Evolutionary conservation across 495 filamentous ascomycete species (phyloP), one percentile per base, ranked within the genome.

Genomic region (Aspergillus mulundensis): DNA sequence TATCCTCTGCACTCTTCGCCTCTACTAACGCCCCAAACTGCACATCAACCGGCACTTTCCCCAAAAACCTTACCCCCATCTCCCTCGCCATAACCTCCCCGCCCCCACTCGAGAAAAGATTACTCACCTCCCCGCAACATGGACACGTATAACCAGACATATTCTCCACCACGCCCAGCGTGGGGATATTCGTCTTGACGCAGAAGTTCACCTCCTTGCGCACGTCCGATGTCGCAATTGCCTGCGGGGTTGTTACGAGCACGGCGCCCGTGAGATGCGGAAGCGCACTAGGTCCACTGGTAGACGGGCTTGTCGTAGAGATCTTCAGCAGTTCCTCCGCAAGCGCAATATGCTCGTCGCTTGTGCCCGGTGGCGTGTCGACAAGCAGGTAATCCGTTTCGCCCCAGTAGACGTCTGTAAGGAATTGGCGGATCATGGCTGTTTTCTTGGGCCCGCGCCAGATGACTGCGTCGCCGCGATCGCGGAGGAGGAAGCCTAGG

Each of bases 391-490:
- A 96, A 69, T 96, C 91, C 28, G 91, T 81, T 11, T 81, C 77
- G 28, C 86, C 88, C 94, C 94, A 98, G n/a, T 86, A 81, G 6
- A 96, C 93, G 67, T 96, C 91, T 0, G 87, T 84, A 21, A 97
- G 76, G 65, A 98, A 97, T 64, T 98, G 94, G 28, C 89, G 86
- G 40, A 98, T 91, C 94, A 98, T 97, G 25, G 95, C 95, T 8
- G 95, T 98, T 74, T 98, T 98, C 73, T 98, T 98, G 0, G 94
- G 94, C 0, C 94, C 94, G 44, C 94, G 85, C 94, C 94, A 98
- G 53, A 98, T 90, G 0, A 98, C 91, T 3, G 92, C 91, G 61
- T 96, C 91, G 57, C 85, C 87, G 61, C 93, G 80, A 49, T 85
- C 79, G 28, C 84, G 85, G 14, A 98, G 82, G 20, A 98, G 80